Conservation (phyloP, 179 eudicot species). For the Patellifolia procumbens region DNA sequence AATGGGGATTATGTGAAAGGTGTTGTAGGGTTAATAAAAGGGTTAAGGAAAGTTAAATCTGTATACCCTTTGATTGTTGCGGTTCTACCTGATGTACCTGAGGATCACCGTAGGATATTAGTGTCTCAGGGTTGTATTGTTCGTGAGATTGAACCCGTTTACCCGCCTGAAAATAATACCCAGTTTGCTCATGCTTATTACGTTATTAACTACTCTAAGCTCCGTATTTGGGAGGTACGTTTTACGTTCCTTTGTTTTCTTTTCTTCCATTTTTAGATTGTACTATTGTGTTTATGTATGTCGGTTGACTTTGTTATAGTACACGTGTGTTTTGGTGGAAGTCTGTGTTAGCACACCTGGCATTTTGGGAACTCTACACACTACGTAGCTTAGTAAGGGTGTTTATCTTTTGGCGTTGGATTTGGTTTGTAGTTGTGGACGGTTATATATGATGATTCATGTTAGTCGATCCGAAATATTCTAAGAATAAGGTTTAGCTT, state of each 20-base stretch:
- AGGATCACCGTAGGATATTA: conserved; percentile 56
- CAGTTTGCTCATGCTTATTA: conserved; percentile 57
- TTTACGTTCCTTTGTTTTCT: neutral
- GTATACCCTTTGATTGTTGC: conserved; percentile 67
- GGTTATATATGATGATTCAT: too few species aligned
- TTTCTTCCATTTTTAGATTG: too few species aligned
- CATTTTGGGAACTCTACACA: neutral
- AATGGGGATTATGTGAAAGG: conserved; percentile 77
- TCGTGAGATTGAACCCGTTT: conserved; percentile 51
- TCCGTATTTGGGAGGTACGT: conserved; percentile 69
- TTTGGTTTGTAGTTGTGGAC: too few species aligned
- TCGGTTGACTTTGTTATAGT: neutral
- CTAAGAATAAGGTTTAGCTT: too few species aligned
- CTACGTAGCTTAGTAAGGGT: neutral
- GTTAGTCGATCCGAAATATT: too few species aligned
- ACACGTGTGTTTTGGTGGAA: neutral
- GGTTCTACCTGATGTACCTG: conserved; percentile 65
- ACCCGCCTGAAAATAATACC: conserved; percentile 52
- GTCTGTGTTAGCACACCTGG: neutral
- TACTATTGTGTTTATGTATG: neutral
- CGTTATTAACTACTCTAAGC: conserved; percentile 72
- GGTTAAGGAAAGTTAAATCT: conserved; percentile 52
- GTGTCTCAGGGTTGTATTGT: conserved; percentile 57
- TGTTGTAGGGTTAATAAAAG: conserved; percentile 67
- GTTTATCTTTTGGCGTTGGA: too few species aligned